Conservation (phyloP, 2,329 filamentous ascomycete species). For the Fonsecaea pugnacius region DNA sequence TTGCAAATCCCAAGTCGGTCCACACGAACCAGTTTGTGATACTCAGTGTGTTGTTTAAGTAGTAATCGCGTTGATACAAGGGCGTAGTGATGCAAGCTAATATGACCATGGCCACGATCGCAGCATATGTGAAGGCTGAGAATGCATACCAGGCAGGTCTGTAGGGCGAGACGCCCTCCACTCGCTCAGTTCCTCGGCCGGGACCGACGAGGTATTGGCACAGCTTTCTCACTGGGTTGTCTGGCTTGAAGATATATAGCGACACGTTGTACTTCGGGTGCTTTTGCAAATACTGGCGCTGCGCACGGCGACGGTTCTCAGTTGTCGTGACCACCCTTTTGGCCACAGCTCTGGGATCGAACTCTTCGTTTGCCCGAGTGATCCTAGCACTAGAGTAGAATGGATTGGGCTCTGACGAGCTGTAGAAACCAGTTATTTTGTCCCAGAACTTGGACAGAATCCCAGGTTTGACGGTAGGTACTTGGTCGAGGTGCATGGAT, state of each 20-base stretch:
- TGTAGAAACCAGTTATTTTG: constrained; percentile 61
- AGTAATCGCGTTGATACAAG: constrained; percentile 88
- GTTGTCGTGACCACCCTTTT: constrained; percentile 85
- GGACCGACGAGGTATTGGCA: constrained; percentile 92
- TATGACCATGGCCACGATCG: constrained; percentile 97
- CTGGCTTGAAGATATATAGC: constrained; percentile 80
- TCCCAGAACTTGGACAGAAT: constrained; percentile 66
- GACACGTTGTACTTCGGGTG: constrained; percentile 93
- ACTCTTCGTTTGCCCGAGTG: constrained; percentile 71
- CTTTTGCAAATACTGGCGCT: constrained; percentile 84
- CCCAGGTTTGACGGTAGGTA: constrained; percentile 59
- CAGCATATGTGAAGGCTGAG: constrained; percentile 89
- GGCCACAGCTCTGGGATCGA: constrained; percentile 86
- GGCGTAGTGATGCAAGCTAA: constrained; percentile 94
- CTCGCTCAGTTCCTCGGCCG: constrained; percentile 80
- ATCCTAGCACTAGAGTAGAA: constrained; percentile 86
- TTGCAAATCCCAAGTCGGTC: constrained; percentile 86
- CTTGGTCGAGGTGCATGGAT: constrained; percentile 43
- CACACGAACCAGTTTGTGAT: constrained; percentile 90
- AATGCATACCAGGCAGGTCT: constrained; percentile 90
- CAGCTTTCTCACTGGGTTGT: constrained; percentile 75
- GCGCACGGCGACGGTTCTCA: constrained; percentile 80
- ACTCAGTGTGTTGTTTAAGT: constrained; percentile 63
- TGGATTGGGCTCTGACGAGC: constrained; percentile 80
- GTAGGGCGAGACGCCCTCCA: constrained; percentile 87